phyloP scores from a whole-genome alignment of 2,329 filamentous ascomycete genomes.

The Penicillium sclerotiorum region DNA sequence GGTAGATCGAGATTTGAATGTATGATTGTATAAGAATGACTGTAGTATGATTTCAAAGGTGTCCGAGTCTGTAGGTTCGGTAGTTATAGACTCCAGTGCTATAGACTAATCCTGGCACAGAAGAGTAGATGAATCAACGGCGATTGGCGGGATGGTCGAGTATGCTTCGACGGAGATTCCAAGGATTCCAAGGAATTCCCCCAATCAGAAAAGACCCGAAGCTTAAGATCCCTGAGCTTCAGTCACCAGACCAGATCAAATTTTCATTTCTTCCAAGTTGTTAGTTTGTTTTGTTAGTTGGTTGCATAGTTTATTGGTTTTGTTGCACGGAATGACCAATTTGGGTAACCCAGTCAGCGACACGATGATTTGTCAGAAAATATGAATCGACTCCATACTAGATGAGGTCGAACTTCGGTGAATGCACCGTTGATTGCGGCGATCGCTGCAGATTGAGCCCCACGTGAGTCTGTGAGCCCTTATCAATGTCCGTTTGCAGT shows the following conservation, averaged over 20 bases:
- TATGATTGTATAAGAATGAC: too few relatives aligned
- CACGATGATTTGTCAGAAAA: slow-evolving; percentile 4
- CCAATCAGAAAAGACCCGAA: slow-evolving; percentile 18
- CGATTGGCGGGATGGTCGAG: slow-evolving; percentile 10
- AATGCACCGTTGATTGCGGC: slow-evolving; percentile 5
- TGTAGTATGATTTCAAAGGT: too few relatives aligned
- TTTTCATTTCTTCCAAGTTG: slow-evolving; percentile 5
- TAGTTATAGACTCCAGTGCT: too few relatives aligned
- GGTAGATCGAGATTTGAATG: too few relatives aligned
- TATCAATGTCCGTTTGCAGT: slow-evolving; percentile 23
- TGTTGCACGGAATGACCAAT: slow-evolving; percentile 17
- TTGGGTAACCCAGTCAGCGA: slow-evolving; percentile 11
- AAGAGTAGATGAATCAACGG: neutral
- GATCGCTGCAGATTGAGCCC: slow-evolving; percentile 12
- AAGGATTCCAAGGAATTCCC: slow-evolving; percentile 13
- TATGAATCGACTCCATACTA: neutral
- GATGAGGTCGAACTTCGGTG: too few relatives aligned
- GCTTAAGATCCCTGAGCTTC: slow-evolving; percentile 1
- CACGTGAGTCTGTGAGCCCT: slow-evolving; percentile 26
- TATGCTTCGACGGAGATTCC: slow-evolving; percentile 21
- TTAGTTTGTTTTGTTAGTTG: too few relatives aligned
- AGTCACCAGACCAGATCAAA: slow-evolving; percentile 20
- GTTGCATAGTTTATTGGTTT: neutral
- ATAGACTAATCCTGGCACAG: too few relatives aligned
- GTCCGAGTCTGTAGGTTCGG: too few relatives aligned